A percentile compares a stretch with the other conserved stretches of the same genome.
Conservation (phyloP, 768 basidiomycete species). For the Rhodotorula babjevae region DNA sequence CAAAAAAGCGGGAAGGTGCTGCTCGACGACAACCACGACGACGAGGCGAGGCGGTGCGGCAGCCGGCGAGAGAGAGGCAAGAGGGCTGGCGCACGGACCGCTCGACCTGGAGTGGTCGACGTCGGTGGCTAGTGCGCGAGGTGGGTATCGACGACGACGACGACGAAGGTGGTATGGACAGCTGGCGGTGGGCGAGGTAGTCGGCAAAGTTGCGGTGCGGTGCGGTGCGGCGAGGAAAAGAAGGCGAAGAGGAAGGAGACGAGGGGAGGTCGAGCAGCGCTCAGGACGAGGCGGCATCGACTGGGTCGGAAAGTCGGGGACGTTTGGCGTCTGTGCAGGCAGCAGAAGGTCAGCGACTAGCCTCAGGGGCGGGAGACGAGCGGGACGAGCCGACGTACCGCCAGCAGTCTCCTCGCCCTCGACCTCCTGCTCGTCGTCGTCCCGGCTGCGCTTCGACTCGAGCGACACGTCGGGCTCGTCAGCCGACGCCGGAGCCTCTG, state of each 20-base stretch:
- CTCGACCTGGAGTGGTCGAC: too few relatives aligned
- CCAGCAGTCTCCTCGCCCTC: background rate
- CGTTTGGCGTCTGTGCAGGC: constrained; percentile 13
- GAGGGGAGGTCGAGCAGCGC: background rate
- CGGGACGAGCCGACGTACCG: background rate
- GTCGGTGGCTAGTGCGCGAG: too few relatives aligned
- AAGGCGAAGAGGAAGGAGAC: background rate
- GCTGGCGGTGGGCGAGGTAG: too few relatives aligned
- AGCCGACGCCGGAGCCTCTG: background rate
- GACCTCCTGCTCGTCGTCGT: background rate
- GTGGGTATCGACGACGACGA: too few relatives aligned
- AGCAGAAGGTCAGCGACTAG: rapidly evolving
- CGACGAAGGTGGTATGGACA: too few relatives aligned
- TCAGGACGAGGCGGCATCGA: background rate
- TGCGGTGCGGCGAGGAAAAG: background rate
- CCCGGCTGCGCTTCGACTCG: constrained; percentile 23
- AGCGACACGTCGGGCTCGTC: background rate
- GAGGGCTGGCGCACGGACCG: too few relatives aligned
- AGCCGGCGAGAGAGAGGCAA: too few relatives aligned
- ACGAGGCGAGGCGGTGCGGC: too few relatives aligned
- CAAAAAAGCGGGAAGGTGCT: too few relatives aligned
- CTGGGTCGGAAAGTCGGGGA: background rate
- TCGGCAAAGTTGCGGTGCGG: background rate
- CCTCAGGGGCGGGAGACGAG: rapidly evolving
- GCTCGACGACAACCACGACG: too few relatives aligned